phyloP scores from a whole-genome alignment of 1,139 yeast species.

The Suhomyces choctaworum region DNA sequence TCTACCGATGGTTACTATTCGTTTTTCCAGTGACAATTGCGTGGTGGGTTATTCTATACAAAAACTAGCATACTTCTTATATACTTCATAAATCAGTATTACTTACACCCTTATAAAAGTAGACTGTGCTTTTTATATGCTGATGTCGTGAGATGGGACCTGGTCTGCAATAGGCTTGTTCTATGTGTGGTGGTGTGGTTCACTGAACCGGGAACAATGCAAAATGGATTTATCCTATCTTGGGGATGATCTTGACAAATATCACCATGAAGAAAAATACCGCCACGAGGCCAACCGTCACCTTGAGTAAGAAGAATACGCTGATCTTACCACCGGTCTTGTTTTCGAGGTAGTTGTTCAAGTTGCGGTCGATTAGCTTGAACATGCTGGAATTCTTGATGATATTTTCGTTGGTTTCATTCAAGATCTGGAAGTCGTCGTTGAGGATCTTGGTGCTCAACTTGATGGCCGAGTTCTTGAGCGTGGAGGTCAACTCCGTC shows the following conservation, averaged over 20 bases:
- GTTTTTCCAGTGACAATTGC: constrained; percentile 1
- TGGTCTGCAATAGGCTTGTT: too few relatives aligned
- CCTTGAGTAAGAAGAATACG: constrained; percentile 37
- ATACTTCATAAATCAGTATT: constrained; percentile 14
- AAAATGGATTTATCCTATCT: constrained; percentile 13
- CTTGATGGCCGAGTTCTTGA: constrained; percentile 38
- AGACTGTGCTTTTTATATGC: constrained; percentile 6
- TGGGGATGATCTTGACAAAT: constrained; percentile 19
- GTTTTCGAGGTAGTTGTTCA: constrained; percentile 36
- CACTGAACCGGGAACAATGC: too few relatives aligned
- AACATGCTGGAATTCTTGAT: constrained; percentile 38
- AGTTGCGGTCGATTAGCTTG: constrained; percentile 39
- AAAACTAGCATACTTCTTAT: constrained; percentile 13
- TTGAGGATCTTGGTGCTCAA: constrained; percentile 35
- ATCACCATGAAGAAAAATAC: constrained; percentile 29
- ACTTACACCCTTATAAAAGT: constrained; percentile 10
- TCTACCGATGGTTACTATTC: constrained; percentile 6
- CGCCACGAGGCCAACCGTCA: constrained; percentile 24
- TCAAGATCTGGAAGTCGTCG: constrained; percentile 39
- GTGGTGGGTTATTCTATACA: constrained; percentile 1
- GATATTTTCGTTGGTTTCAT: constrained; percentile 40
- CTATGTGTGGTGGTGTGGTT: too few relatives aligned
- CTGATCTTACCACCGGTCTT: constrained; percentile 42
- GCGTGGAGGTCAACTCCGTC: constrained; percentile 35
- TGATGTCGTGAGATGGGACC: constrained; percentile 6